Base-by-base conservation (phyloP, 2,329 filamentous ascomycete species). In the Calonectria crousiana region DNA sequence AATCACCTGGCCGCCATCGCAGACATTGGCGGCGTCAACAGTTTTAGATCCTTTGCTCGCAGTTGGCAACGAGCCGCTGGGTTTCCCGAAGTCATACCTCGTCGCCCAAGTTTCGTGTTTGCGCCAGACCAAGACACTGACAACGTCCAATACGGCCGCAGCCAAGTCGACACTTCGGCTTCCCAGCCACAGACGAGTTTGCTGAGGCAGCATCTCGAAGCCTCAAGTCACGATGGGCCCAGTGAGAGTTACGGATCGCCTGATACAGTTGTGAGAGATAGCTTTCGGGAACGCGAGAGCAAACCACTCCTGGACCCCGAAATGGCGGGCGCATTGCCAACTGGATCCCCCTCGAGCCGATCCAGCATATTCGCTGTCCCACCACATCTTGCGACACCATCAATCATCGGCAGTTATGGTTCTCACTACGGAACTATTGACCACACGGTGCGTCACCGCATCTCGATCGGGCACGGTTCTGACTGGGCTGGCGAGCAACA, bases 51-150 rank as follows among this genome's bases (percentile, higher is more conserved):
- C 81, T 98, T 98, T 83, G 95, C 96, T 56, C 92, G 94, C 74
- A 98, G 95, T 79, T 98, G 95, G 94, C 95, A 96, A 85, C 93
- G 96, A 83, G 96, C 96, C 47, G 95, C 95, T 32, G 93, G 90
- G 72, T 98, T 98, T 84, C 91, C 92, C 76, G 96, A 98, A 84
- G 95, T 98, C 78, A 93, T 97, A 41, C 95, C 95, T 6, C 93
- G 94, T 70, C 91, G 93, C 20, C 92, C 93, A 18, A 93, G 94
- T 41, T 95, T 98, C 82, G 88, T 95, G 68, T 90, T 92, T 75
- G 89, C 89, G 2, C 88, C 90, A 52, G 91, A 92, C 53, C 89
- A 77, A 52, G 76, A 78, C 30, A 77, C 78, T 53, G 82, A 84
- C 18, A 78, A 78, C n/a, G 82, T 86, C 52, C 83, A 86, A 44